Base-by-base conservation (phyloP, 1,284 basidiomycete genomes). In the Cryptococcus floricola region DNA sequence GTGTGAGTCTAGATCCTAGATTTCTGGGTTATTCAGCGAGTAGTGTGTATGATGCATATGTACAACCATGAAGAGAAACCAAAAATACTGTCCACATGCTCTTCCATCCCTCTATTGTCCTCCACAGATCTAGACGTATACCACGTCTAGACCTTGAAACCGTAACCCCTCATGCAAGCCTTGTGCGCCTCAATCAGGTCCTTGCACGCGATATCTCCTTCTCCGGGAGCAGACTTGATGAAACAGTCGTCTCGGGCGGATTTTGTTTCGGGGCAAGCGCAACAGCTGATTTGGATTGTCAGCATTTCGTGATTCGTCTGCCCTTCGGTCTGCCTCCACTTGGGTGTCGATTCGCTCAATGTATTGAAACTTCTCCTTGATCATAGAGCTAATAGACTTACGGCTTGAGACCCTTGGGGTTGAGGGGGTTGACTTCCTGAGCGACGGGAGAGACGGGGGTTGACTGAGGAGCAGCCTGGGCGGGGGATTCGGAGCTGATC, bases 211-310 rank as follows among this genome's bases (percentile, higher is more conserved):
- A 85, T 85, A 57, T 84, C 82, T 5, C 87, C 88, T 61, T 86
- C 84, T 41, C 84, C 83, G 7, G 85, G 77, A 66, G 86, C 84
- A 64, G 81, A 82, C 61, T 85, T 84, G 64, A 98, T 80, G 81
- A 96, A 97, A 78, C 95, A 98, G 66, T 93, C 88, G 77, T 98
- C 95, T 38, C 95, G 83, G 27, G 82, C 83, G 7, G 86, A 84
- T 77, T 98, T 98, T 0, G 93, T 96, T 66, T 93, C 84, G 13
- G 93, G 92, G 76, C 94, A 98, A 46, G 94, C 94, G 69, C 94
- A 98, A 71, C 94, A 98, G 52, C 80, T 92, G 62, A 16, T 12
- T 39, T 31, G 13, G 34, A 19, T 43, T 54, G 27, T 53, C 39
- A 42, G 13, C 18, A 31, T 19, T 37, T 38, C 48, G 31, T 8